Percentiles rank a stretch among this genome's conserved stretches.
These are phyloP conservation scores for Telopea speciosissima DNA, from an alignment of 177 flowering plant genomes.

Conservation along the genomic window DNA sequence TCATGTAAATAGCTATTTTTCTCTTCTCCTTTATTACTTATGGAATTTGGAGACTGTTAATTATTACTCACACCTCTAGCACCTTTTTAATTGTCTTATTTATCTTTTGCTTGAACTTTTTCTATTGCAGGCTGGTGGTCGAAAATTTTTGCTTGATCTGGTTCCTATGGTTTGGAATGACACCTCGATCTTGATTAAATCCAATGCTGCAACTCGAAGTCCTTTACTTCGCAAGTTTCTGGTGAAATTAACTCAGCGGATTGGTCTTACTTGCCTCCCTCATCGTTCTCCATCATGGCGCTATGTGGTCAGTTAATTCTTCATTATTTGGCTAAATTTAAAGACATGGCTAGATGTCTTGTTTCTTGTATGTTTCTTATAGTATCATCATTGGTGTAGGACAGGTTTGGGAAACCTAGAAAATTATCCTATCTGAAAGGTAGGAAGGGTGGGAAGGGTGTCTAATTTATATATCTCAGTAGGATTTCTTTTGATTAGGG, in stretches of 20 bases:
- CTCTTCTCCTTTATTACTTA: neutral
- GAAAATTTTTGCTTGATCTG: conserved; percentile 49
- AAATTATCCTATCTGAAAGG: too few species aligned
- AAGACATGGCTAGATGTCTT: too few species aligned
- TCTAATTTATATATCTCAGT: too few species aligned
- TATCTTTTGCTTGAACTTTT: too few species aligned
- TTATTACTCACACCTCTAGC: too few species aligned
- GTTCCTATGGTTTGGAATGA: conserved; percentile 68
- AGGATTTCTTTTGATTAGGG: too few species aligned
- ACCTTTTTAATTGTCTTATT: too few species aligned
- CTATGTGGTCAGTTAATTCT: conserved; percentile 51
- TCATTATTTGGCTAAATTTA: neutral
- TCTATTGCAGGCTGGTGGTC: conserved; percentile 57
- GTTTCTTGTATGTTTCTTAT: neutral
- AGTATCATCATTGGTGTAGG: neutral
- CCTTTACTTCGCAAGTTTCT: conserved; percentile 86
- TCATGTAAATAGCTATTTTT: neutral
- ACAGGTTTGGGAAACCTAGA: too few species aligned
- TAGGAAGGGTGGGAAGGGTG: too few species aligned
- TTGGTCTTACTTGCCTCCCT: conserved; percentile 80
- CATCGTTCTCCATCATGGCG: conserved; percentile 72
- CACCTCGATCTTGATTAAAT: conserved; percentile 53
- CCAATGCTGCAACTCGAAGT: conserved; percentile 63
- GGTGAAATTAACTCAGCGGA: conserved; percentile 74
- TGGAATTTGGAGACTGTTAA: neutral